Evolutionary conservation across 768 basidiomycete species (phyloP).

Genomic region (Favolaschia claudopus): DNA sequence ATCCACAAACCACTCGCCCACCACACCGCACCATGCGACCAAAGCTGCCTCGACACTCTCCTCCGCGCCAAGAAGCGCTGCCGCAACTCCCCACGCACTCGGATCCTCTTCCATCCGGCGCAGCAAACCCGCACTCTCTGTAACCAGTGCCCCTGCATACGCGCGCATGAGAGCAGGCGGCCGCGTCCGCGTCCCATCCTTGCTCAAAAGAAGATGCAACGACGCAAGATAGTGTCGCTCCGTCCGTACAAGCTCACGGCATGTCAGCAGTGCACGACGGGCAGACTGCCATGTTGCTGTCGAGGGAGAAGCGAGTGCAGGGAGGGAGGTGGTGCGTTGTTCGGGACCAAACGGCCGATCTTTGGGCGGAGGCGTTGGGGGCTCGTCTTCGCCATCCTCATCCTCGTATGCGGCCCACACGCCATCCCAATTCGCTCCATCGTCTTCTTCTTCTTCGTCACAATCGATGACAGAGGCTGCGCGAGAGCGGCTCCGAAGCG

Average conservation of each 20-base stretch:
- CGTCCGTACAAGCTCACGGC: slow-evolving; percentile 44
- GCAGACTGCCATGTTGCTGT: slow-evolving; percentile 32
- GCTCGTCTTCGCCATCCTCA: slow-evolving; percentile 13
- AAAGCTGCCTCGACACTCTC: slow-evolving; percentile 62
- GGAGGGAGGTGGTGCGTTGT: background rate
- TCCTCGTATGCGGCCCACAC: slow-evolving; percentile 25
- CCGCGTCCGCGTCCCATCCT: slow-evolving; percentile 48
- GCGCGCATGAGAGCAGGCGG: slow-evolving; percentile 61
- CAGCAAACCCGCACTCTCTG: slow-evolving; percentile 59
- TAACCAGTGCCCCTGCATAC: slow-evolving; percentile 59
- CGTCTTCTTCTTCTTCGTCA: background rate
- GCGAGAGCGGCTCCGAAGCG: slow-evolving; percentile 22
- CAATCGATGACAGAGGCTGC: background rate
- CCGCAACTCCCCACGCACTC: slow-evolving; percentile 69
- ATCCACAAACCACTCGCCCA: slow-evolving; percentile 32
- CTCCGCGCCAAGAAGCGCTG: slow-evolving; percentile 62
- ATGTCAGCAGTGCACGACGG: slow-evolving; percentile 34
- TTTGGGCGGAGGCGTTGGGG: slow-evolving; percentile 21
- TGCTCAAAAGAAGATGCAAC: slow-evolving; percentile 39
- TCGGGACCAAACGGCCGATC: background rate
- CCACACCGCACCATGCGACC: slow-evolving; percentile 65
- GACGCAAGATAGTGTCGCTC: slow-evolving; percentile 51
- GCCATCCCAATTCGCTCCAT: slow-evolving; percentile 23
- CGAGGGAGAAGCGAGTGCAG: background rate
- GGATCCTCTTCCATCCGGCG: slow-evolving; percentile 62